Evolutionary conservation across 1,284 basidiomycete species (phyloP).

Genomic region (Heliocybe sulcata): DNA sequence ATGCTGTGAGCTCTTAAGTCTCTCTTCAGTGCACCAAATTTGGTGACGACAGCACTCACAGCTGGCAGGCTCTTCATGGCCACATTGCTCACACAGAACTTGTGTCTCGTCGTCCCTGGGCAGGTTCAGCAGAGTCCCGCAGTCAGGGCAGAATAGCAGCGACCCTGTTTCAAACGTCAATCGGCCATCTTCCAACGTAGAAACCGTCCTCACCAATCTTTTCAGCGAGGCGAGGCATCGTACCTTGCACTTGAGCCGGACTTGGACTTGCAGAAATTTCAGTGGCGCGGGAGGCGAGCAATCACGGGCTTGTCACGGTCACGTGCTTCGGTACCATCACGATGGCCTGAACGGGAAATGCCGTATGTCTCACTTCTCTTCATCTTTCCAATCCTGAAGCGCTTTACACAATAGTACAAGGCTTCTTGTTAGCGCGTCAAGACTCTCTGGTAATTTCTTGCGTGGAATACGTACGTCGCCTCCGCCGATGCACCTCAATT

Average conservation of each 20-base stretch:
- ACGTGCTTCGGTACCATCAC: not conserved
- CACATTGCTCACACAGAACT: slow-evolving; percentile 87
- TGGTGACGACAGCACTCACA: slow-evolving; percentile 47
- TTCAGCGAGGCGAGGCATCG: not conserved
- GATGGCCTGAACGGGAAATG: not conserved
- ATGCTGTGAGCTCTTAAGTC: slow-evolving; percentile 47
- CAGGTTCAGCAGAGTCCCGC: slow-evolving; percentile 84
- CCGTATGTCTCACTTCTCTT: not conserved
- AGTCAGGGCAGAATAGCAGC: slow-evolving; percentile 89
- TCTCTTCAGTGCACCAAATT: slow-evolving; percentile 3
- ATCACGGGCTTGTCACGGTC: not conserved
- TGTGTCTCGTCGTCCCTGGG: slow-evolving; percentile 73
- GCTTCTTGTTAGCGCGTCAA: too few relatives aligned
- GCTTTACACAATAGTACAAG: not conserved
- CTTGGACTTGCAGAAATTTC: too few relatives aligned
- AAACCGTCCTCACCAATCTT: not conserved
- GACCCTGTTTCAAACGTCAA: slow-evolving; percentile 49
- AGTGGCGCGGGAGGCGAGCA: too few relatives aligned
- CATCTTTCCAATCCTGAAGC: too few relatives aligned
- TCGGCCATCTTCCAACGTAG: not conserved
- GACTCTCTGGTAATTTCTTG: too few relatives aligned
- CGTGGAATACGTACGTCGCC: too few relatives aligned
- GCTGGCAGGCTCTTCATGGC: slow-evolving; percentile 76
- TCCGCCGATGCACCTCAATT: too few relatives aligned
- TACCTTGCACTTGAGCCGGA: too few relatives aligned